These are phyloP conservation scores for Plasmodium vivax DNA, from an alignment of 169 alveolate genomes.

Conservation along the genomic window DNA sequence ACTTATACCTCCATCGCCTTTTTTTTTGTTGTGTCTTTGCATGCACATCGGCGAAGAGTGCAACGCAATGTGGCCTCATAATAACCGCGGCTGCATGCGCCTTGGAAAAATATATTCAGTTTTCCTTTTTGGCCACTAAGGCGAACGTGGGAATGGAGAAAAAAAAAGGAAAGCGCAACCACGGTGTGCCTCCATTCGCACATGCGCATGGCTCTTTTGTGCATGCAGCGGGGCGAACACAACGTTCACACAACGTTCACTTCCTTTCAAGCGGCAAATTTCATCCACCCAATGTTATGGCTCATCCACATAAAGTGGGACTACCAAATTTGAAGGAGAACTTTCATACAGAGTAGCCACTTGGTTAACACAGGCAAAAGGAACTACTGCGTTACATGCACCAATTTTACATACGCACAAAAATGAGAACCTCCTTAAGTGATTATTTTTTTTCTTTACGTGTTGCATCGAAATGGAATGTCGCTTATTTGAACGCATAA, in stretches of 20 bases:
- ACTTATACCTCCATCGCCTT: neutral
- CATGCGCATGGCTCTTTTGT: neutral
- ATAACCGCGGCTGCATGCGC: neutral
- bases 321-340: neutral
- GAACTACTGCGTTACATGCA: neutral
- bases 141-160: neutral
- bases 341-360: neutral
- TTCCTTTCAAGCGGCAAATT: neutral
- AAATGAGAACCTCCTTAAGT: neutral
- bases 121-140: neutral
- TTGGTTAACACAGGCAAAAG: neutral
- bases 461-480: neutral
- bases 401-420: neutral
- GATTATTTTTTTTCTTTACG: neutral
- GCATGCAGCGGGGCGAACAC: neutral
- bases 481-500: neutral
- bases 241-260: neutral
- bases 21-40: neutral
- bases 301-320: neutral
- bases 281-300: neutral
- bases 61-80: neutral
- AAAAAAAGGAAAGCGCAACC: neutral
- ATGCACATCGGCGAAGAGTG: neutral
- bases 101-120: neutral
- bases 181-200: neutral